Percentiles rank a stretch among this genome's conserved stretches.
Evolutionary conservation across 805 yeast species (phyloP).

Genomic region (Pichia phayaonensis): DNA sequence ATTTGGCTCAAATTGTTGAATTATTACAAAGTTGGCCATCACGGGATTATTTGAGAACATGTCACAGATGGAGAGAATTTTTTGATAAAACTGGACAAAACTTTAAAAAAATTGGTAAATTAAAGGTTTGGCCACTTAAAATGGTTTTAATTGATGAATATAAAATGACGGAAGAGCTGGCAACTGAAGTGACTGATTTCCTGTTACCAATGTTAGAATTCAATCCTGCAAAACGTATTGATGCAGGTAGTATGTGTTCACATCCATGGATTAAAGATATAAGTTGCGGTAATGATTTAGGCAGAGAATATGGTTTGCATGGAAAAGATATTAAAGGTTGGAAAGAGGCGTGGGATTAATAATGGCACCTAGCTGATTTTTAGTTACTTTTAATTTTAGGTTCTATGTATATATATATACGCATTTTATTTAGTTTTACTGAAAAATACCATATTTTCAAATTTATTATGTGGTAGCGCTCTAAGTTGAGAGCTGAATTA

Average conservation of each 20-base stretch:
- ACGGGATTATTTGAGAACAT: slow-evolving; percentile 33
- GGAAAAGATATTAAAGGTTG: slow-evolving; percentile 30
- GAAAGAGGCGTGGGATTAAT: slow-evolving; percentile 4
- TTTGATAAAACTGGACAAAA: slow-evolving; percentile 30
- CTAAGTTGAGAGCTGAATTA: neutral
- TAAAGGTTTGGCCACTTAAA: slow-evolving; percentile 44
- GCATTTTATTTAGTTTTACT: neutral
- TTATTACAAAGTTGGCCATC: slow-evolving; percentile 32
- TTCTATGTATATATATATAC: too few species aligned
- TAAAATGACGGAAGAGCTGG: slow-evolving; percentile 34
- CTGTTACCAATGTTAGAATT: slow-evolving; percentile 42
- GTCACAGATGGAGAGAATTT: slow-evolving; percentile 33
- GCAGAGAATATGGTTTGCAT: slow-evolving; percentile 22
- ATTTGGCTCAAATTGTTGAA: slow-evolving; percentile 55
- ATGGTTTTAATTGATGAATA: slow-evolving; percentile 44
- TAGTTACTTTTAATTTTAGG: neutral
- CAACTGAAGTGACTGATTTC: slow-evolving; percentile 37
- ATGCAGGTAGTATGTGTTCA: slow-evolving; percentile 44
- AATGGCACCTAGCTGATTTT: neutral
- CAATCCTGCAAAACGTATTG: slow-evolving; percentile 43
- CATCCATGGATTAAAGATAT: slow-evolving; percentile 44
- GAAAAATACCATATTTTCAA: too few species aligned
- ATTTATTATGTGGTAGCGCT: too few species aligned
- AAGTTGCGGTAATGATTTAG: slow-evolving; percentile 18
- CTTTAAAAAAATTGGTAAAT: slow-evolving; percentile 37